These are phyloP conservation scores for Penicillium simplicissimum DNA, from an alignment of 495 filamentous ascomycete genomes.

Conservation along the genomic window DNA sequence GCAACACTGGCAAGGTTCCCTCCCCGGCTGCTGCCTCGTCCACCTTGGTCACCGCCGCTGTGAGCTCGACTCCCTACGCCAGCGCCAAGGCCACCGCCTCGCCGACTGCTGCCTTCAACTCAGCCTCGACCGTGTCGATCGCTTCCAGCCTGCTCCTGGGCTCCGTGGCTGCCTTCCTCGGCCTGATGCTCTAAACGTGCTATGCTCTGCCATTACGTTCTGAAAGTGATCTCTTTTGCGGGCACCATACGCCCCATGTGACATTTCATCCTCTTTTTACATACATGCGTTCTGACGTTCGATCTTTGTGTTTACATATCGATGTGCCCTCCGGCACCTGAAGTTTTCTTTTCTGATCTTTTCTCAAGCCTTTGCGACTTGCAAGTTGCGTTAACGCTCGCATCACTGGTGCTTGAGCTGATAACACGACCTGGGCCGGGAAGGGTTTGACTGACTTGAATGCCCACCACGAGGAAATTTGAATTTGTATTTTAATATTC, in stretches of 20 bases:
- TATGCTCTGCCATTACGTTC: background rate
- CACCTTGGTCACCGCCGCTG: constrained; percentile 10
- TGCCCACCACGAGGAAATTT: constrained; percentile 12
- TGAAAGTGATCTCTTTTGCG: background rate
- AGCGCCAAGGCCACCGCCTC: constrained; percentile 9
- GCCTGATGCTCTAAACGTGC: constrained; percentile 20
- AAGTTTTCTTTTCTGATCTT: constrained; percentile 7
- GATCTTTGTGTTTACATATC: constrained; percentile 4
- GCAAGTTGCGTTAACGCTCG: background rate
- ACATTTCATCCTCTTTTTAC: constrained; percentile 1
- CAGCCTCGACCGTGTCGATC: constrained; percentile 19
- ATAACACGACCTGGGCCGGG: background rate
- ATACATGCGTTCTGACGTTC: background rate
- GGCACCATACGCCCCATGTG: background rate
- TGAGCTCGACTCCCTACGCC: background rate
- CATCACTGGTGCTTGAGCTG: background rate
- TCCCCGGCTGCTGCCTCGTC: constrained; percentile 19
- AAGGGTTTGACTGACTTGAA: constrained; percentile 9
- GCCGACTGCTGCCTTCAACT: constrained; percentile 21
- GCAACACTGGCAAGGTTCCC: constrained; percentile 28
- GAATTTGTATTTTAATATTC: constrained; percentile 20
- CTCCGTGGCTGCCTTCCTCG: constrained; percentile 22
- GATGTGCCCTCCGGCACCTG: background rate
- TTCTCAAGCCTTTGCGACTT: constrained; percentile 3
- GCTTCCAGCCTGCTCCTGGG: constrained; percentile 22